phyloP scores from a whole-genome alignment of 176 grass and related monocot species.

The Rhynchospora tenuis region DNA sequence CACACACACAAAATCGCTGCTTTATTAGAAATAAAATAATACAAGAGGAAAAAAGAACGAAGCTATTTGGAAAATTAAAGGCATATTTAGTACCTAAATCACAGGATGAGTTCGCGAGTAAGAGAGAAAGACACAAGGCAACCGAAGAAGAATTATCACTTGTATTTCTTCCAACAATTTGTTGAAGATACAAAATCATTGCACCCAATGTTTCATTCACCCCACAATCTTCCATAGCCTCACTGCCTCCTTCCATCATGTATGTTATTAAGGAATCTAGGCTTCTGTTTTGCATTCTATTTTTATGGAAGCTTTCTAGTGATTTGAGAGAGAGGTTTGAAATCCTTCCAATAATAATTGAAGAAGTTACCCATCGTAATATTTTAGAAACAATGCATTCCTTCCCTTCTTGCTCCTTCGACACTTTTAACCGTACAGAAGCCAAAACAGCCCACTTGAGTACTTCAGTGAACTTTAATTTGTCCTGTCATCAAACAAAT shows the following conservation, averaged over 20 bases:
- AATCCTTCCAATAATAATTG: slow-evolving; percentile 72
- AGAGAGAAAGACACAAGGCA: slow-evolving; percentile 50
- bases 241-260: slow-evolving; percentile 25
- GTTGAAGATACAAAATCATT: slow-evolving; percentile 73
- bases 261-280: slow-evolving; percentile 43
- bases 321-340: slow-evolving; percentile 38
- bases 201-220: slow-evolving; percentile 49
- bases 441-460: slow-evolving; percentile 49
- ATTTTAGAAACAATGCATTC: slow-evolving; percentile 55
- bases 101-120: slow-evolving; percentile 40
- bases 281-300: slow-evolving; percentile 28
- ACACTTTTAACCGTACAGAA: slow-evolving; percentile 35
- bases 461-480: slow-evolving; percentile 41
- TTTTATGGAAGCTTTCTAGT: slow-evolving; percentile 28
- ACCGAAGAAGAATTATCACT: slow-evolving; percentile 44
- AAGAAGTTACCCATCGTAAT: slow-evolving; percentile 72
- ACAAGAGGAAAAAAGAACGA: background rate
- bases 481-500: slow-evolving; percentile 58
- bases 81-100: slow-evolving; percentile 31
- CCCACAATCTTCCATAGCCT: slow-evolving; percentile 15
- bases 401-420: slow-evolving; percentile 31
- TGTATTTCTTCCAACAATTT: slow-evolving; percentile 36
- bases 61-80: background rate
- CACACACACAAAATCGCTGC: background rate
- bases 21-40: background rate